Base-by-base conservation (phyloP, 306 rosid genomes). In the Morella rubra region DNA sequence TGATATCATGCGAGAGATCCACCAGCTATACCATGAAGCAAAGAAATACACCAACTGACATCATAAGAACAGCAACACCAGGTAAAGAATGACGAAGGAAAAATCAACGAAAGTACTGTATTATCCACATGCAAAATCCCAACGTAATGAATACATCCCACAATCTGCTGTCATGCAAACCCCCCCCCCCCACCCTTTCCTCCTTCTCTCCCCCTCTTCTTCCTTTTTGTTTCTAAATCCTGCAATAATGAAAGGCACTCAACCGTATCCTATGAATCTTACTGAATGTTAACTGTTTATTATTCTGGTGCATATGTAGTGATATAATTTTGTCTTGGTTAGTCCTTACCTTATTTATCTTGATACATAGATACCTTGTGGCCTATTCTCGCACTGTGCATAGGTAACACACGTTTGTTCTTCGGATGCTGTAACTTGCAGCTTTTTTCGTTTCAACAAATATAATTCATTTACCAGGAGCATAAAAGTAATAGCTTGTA, bases 1-100 rank as follows among this genome's bases (percentile, higher is more conserved):
- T 19, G 50, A 65, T 44, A 61, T 6, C 61, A 66, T 40, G 51
- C 11, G 27, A 40, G 72, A 51, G 44, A 19, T 1, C 44, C 5
- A 32, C n/a, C 5, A 27, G 41, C 27, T 52, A 10, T 69, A 69
- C 77, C 24, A 72, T 15, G 32, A 40, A 71, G 78, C 72, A 54
- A 64, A 56, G 64, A 55, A 71, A 13, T 46, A 18, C 20, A n/a
- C 32, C 65, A 27, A 51, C 58, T 20, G 62, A 19, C 19, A 61
- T 72, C 22, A 51, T 20, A 45, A 41, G 20, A 37, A 74, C 46
- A 32, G 37, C 37, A 32, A 32, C 37, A 32, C 37, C 37, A 2
- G 37, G 37, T 32, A 32, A 32, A 32, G 37, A 32, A 32, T 32
- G 37, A 32, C 37, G 2, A 32, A 32, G 37, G 37, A 7, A 40